These are phyloP conservation scores for Schoenoplectus tabernaemontani DNA, from an alignment of 202 grass and related monocot genomes.

Conservation along the genomic window DNA sequence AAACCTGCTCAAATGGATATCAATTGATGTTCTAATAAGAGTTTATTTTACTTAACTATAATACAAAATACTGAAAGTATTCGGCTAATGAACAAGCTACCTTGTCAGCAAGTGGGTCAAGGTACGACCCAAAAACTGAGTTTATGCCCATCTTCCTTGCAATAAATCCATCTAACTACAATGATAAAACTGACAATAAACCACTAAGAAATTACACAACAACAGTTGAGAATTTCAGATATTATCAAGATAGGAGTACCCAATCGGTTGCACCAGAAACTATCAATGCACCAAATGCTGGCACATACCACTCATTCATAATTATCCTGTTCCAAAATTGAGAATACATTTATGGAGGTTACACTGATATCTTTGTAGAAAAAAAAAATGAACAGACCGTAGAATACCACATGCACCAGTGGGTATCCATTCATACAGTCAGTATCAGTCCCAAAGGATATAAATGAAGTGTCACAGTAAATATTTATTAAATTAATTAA, in stretches of 20 bases:
- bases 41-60: constrained; percentile 7
- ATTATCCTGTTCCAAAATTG: constrained; percentile 60
- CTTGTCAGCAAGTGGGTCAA: constrained; percentile 96
- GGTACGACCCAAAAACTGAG: constrained; percentile 89
- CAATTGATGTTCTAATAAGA: constrained; percentile 16
- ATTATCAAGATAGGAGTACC: constrained; percentile 38
- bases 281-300: constrained; percentile 69
- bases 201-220: constrained; percentile 19
- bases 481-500: neutral
- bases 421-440: neutral
- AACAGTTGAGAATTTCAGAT: constrained; percentile 10
- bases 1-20: constrained; percentile 43
- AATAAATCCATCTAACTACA: constrained; percentile 88
- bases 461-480: neutral
- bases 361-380: neutral
- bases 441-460: neutral
- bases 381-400: constrained; percentile 18
- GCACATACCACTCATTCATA: constrained; percentile 78
- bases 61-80: neutral
- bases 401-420: neutral
- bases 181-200: constrained; percentile 30
- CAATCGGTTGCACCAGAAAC: constrained; percentile 91
- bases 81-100: constrained; percentile 27
- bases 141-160: constrained; percentile 94
- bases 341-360: too few relatives aligned